Evolutionary conservation across 2,329 filamentous ascomycete species (phyloP), one percentile per base, ranked within the genome.

Genomic region (Aplosporella prunicola): DNA sequence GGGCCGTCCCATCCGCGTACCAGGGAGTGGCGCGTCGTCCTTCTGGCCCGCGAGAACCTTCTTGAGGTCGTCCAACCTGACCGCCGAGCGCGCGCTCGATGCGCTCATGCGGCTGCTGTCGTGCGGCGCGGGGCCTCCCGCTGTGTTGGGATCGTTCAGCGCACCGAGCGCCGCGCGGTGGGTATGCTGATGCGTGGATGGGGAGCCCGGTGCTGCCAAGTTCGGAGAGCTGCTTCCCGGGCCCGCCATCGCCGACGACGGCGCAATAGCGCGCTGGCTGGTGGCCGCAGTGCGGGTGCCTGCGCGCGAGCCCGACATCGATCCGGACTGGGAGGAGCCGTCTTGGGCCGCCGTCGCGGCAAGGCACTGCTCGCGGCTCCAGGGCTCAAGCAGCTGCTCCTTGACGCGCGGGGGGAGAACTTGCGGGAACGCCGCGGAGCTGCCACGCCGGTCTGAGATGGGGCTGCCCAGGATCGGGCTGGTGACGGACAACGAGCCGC

Each of bases 371-470:
- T 93, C 87, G 51, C 79, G 78, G 25, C 77, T 81, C 89, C 89
- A 95, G 32, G 83, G 75, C 14, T 74, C 67, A 40, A 86, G 64
- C 73, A 95, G 83, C 47, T 84, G 74, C 44, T 91, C 83, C 46
- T 72, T 77, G 47, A 86, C 74, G 18, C 67, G 69, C 11, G 65
- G 57, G 0, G 86, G 82, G 2, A 94, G 64, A 7, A 40, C 15
- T 9, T 40, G n/a, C n/a, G n/a, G n/a, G n/a, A n/a, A n/a, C n/a
- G n/a, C n/a, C n/a, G n/a, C n/a, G n/a, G n/a, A n/a, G n/a, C n/a
- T n/a, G n/a, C n/a, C n/a, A n/a, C n/a, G n/a, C n/a, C n/a, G n/a
- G n/a, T n/a, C n/a, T n/a, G n/a, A n/a, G n/a, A n/a, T n/a, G n/a
- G n/a, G n/a, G n/a, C n/a, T n/a, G n/a, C n/a, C n/a, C 2, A 35